Evolutionary conservation across 805 yeast species (phyloP).

Genomic region (Candida fluviatilis): DNA sequence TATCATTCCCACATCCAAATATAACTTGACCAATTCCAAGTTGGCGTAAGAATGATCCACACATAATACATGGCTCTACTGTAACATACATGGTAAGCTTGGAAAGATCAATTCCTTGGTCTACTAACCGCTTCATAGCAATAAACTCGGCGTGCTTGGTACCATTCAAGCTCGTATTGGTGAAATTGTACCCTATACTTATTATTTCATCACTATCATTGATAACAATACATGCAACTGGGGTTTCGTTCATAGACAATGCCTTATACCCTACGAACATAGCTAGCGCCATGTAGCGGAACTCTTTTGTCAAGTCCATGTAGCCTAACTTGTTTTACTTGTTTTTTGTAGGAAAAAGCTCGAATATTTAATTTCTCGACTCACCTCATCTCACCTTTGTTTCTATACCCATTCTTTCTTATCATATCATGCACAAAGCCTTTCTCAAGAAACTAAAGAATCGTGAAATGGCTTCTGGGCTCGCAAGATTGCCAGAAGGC

Average conservation of each 20-base stretch:
- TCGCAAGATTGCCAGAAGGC: conserved; percentile 17
- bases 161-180: conserved; percentile 81
- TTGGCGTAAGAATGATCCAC: conserved; percentile 88
- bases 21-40: conserved; percentile 67
- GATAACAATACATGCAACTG: conserved; percentile 37
- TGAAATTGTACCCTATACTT: conserved; percentile 79
- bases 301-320: conserved; percentile 16
- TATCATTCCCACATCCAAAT: conserved; percentile 91
- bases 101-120: conserved; percentile 1
- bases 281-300: conserved; percentile 31
- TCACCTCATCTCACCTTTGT: no score
- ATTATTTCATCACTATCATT: conserved; percentile 44
- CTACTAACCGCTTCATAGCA: conserved; percentile 52
- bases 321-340: no score
- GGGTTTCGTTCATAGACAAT: conserved; percentile 33
- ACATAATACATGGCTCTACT: conserved; percentile 98
- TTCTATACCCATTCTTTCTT: not conserved
- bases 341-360: no score
- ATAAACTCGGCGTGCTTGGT: conserved; percentile 90
- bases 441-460: conserved; percentile 20
- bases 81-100: conserved; percentile 80
- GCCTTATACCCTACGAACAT: conserved; percentile 38
- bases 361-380: no score
- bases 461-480: conserved; percentile 20
- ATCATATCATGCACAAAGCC: conserved; percentile 26